Evolutionary conservation across 768 basidiomycete genomes (phyloP).

Genomic region (Chiua virens): DNA sequence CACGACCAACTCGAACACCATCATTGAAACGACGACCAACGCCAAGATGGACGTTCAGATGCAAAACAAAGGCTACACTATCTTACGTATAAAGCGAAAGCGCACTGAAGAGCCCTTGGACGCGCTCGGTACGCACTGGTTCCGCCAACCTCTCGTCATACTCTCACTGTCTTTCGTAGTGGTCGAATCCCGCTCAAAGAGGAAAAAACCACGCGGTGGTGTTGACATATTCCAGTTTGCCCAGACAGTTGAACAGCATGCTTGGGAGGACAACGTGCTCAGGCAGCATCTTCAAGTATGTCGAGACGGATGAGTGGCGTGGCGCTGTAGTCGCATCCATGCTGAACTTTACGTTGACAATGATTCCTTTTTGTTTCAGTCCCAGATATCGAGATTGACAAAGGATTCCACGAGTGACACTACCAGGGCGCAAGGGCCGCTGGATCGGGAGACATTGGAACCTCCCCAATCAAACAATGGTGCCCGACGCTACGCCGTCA

Average conservation of each 20-base stretch:
- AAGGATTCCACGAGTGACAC: conserved; percentile 34
- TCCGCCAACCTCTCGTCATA: conserved; percentile 7
- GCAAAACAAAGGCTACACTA: conserved; percentile 53
- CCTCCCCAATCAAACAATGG: conserved; percentile 36
- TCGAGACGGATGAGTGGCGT: neutral
- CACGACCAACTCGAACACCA: neutral
- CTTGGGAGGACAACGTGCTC: conserved; percentile 61
- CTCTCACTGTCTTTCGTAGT: conserved; percentile 39
- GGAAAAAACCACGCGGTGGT: conserved; percentile 59
- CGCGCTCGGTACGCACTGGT: conserved; percentile 64
- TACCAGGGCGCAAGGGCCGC: conserved; percentile 11
- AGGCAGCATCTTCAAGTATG: conserved; percentile 65
- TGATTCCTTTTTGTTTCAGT: conserved; percentile 34
- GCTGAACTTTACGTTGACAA: neutral
- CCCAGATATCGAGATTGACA: conserved; percentile 55
- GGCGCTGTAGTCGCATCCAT: neutral
- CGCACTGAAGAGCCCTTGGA: conserved; percentile 81
- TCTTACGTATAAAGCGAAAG: conserved; percentile 81
- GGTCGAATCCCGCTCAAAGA: conserved; percentile 57
- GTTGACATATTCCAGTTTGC: conserved; percentile 77
- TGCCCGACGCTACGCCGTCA: conserved; percentile 53
- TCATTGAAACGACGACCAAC: neutral
- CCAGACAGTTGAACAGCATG: conserved; percentile 69
- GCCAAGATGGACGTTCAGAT: conserved; percentile 21
- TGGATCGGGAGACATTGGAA: conserved; percentile 12